Evolutionary conservation across 2,329 filamentous ascomycete species (phyloP).

Genomic region (Colletotrichum orchidophilum): DNA sequence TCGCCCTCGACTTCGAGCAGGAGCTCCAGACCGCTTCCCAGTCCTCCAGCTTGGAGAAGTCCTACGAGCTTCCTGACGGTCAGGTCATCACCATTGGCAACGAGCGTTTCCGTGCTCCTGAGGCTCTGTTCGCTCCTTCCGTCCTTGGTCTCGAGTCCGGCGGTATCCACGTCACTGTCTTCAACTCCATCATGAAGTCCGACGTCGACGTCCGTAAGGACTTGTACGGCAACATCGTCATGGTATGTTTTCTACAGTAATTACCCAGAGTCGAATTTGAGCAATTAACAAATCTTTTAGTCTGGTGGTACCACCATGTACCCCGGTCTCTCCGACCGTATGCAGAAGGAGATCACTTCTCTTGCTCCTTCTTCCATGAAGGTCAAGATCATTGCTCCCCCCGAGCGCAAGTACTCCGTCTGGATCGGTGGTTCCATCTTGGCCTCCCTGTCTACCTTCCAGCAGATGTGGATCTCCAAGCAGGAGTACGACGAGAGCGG

Average conservation of each 20-base stretch:
- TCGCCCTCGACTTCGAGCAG: constrained; percentile 99
- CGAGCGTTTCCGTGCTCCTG: constrained; percentile 99
- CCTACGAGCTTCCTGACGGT: constrained; percentile 99
- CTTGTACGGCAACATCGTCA: constrained; percentile 99
- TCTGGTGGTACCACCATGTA: constrained; percentile 99
- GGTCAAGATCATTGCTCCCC: constrained; percentile 99
- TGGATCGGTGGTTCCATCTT: constrained; percentile 99
- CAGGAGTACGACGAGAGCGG: constrained; percentile 99
- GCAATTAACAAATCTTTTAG: constrained; percentile 59
- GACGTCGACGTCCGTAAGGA: constrained; percentile 99
- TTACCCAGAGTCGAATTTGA: neutral
- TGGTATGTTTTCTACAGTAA: constrained; percentile 73
- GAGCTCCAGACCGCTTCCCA: constrained; percentile 99
- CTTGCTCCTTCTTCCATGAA: constrained; percentile 99
- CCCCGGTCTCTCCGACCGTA: constrained; percentile 99
- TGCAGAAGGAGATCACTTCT: constrained; percentile 99
- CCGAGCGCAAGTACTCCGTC: constrained; percentile 99
- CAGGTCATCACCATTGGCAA: constrained; percentile 99
- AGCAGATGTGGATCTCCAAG: constrained; percentile 99
- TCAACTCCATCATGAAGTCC: constrained; percentile 99
- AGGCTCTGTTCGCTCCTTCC: constrained; percentile 99
- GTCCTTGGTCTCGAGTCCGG: constrained; percentile 98
- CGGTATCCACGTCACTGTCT: constrained; percentile 99
- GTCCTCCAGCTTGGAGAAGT: constrained; percentile 99
- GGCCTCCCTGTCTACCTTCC: constrained; percentile 99